These are phyloP conservation scores for Orbilia javanica DNA, from an alignment of 2,329 filamentous ascomycete species.

Conservation along the genomic window DNA sequence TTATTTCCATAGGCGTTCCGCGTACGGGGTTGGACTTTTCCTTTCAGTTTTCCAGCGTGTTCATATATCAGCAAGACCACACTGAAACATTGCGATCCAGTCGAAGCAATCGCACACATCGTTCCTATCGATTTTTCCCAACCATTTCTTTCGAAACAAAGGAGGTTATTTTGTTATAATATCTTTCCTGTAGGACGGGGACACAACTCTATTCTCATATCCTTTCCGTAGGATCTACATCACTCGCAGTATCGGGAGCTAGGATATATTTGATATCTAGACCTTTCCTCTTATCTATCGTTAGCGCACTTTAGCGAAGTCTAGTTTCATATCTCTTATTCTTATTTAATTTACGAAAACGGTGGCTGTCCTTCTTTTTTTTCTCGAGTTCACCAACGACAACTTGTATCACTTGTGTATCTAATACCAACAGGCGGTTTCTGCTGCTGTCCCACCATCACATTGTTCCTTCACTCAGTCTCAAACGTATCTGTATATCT, in stretches of 20 bases:
- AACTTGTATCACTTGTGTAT: constrained; percentile 33
- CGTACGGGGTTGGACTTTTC: constrained; percentile 30
- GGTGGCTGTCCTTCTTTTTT: constrained; percentile 6
- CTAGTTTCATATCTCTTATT: not conserved
- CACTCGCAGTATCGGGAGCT: not conserved
- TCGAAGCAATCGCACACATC: constrained; percentile 17
- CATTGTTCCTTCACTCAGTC: constrained; percentile 3
- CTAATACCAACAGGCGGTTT: constrained; percentile 19
- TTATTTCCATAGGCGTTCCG: constrained; percentile 35
- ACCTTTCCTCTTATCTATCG: constrained; percentile 5
- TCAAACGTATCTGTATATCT: constrained; percentile 32
- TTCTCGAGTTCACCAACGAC: constrained; percentile 8
- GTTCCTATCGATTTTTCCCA: constrained; percentile 9
- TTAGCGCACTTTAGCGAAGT: constrained; percentile 15
- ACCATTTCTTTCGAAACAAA: not conserved
- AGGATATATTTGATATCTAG: constrained; percentile 11
- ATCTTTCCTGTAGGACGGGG: constrained; percentile 9
- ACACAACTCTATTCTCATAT: constrained; percentile 15
- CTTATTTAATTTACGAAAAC: constrained; percentile 11
- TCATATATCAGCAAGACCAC: constrained; percentile 18
- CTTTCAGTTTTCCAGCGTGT: constrained; percentile 14
- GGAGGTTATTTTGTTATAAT: constrained; percentile 24
- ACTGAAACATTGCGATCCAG: constrained; percentile 19
- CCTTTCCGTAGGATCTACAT: constrained; percentile 17
- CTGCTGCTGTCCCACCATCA: constrained; percentile 3